Conservation (phyloP, 2,329 filamentous ascomycete genomes). For the Claviceps lovelessii region DNA sequence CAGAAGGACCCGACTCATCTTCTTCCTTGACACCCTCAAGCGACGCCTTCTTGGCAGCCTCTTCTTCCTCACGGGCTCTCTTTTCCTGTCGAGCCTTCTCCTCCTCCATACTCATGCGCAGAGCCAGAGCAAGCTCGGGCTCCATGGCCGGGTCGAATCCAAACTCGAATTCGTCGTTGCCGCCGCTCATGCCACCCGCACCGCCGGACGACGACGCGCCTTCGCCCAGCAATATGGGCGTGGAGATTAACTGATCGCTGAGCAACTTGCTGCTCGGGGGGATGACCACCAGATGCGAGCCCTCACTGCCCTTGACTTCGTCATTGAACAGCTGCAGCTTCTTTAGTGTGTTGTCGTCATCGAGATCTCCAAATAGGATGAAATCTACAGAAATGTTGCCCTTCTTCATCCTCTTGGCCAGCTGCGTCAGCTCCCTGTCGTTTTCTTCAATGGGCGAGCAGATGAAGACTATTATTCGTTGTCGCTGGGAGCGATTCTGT, state of each 20-base stretch:
- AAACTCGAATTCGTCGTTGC: constrained; percentile 54
- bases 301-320: constrained; percentile 78
- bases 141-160: constrained; percentile 84
- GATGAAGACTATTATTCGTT: constrained; percentile 92
- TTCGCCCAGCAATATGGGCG: constrained; percentile 80
- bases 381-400: constrained; percentile 88
- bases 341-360: constrained; percentile 75
- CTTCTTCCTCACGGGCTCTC: constrained; percentile 61
- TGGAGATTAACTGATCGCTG: constrained; percentile 79
- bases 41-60: constrained; percentile 56
- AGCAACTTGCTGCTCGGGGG: constrained; percentile 83
- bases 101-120: constrained; percentile 97
- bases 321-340: constrained; percentile 92
- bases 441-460: constrained; percentile 86
- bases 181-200: constrained; percentile 42
- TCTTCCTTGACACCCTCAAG: constrained; percentile 76
- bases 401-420: constrained; percentile 99
- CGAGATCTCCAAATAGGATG: constrained; percentile 84
- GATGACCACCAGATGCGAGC: constrained; percentile 80
- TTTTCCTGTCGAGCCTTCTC: constrained; percentile 90
- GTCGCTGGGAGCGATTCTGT: constrained; percentile 91
- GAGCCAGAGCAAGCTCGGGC: constrained; percentile 81
- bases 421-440: constrained; percentile 72
- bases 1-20: constrained; percentile 45
- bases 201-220: constrained; percentile 35